Base-by-base conservation (phyloP, 2,329 filamentous ascomycete genomes). In the Xylariaceae sp. region DNA sequence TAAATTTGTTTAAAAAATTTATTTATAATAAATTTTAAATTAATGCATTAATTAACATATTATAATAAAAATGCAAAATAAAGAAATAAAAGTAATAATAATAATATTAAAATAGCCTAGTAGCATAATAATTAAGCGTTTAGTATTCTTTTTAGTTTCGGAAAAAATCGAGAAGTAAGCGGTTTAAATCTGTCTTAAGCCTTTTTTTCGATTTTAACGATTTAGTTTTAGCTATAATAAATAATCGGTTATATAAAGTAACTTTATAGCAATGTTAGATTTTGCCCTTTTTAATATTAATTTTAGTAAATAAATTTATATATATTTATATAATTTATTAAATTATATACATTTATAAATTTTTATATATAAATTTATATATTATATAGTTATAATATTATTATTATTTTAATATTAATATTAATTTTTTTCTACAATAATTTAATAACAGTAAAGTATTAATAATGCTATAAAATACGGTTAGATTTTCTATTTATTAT, bases 341-440 rank as follows among this genome's bases (percentile, higher is more conserved):
- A 25, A 29, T 8, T 29, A 29, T 29, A 29, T 29, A 29, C 14
- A 29, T 29, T 29, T 8, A 29, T 29, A 29, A 8, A 29, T 29
- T 29, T 29, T 29, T 29, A 29, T 8, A 8, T 14, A 8, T 8
- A 14, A 29, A 29, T 40, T 25, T 27, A 40, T 6, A 29, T 10
- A 25, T 40, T 40, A 40, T 25, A 6, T 40, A 25, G n/a, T 25
- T 27, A 25, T n/a, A 40, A 40, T 40, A 25, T 40, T 11, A 7
- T 35, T 40, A 40, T 40, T 27, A 27, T 12, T 25, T 40, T 27
- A 25, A 27, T 22, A 37, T n/a, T 32, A 27, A n/a, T 25, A 27
- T 25, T 25, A 17, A n/a, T 40, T 40, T 29, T 19, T 29, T n/a
- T 25, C n/a, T 40, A 40, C n/a, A 27, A n/a, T 25, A 20, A n/a